Base-by-base conservation (phyloP, 2,329 filamentous ascomycete genomes). In the Zymoseptoria crescenta region DNA sequence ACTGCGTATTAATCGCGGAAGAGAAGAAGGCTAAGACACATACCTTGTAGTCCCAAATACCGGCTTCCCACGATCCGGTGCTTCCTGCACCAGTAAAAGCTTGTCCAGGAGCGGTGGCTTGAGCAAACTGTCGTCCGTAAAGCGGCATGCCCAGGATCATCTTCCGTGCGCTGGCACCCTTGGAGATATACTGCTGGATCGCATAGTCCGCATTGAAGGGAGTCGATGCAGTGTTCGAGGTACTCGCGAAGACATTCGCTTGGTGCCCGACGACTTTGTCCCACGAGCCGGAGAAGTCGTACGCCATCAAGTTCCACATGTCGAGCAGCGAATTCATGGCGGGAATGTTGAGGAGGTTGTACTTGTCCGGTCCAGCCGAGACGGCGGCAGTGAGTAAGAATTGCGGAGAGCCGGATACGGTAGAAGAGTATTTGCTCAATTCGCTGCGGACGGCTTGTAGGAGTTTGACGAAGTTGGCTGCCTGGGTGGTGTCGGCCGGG, bases 91-190 rank as follows among this genome's bases (percentile, higher is more conserved):
- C 91, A 54, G 73, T 81, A 74, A 82, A 96, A 0, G 83, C 76
- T 20, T 78, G 74, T 0, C 92, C 93, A 0, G 84, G 81, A 0
- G 91, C 91, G 20, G 86, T 80, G 0, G 93, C 96, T 62, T 85
- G 83, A 65, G 84, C 80, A 71, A 96, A 96, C 0, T 88, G 83
- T 29, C 91, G 87, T 1, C 92, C 93, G 71, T 96, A 96, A 10
- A 96, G 77, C 1, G 93, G 92, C 87, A 96, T 92, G 1, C 92
- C 92, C 19, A 96, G 73, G 2, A 94, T 87, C 56, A 97, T 82
- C 74, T 95, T 96, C 58, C 79, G 69, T 0, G 84, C 70, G 0
- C 80, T 69, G 0, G 96, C 84, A 4, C 74, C 75, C 0, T 74
- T 70, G 10, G 81, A 76, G 16, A 82, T 77, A 75, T 96, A 96